phyloP scores from a whole-genome alignment of 768 basidiomycete genomes.

The Rubroboletus pulcherrimus region DNA sequence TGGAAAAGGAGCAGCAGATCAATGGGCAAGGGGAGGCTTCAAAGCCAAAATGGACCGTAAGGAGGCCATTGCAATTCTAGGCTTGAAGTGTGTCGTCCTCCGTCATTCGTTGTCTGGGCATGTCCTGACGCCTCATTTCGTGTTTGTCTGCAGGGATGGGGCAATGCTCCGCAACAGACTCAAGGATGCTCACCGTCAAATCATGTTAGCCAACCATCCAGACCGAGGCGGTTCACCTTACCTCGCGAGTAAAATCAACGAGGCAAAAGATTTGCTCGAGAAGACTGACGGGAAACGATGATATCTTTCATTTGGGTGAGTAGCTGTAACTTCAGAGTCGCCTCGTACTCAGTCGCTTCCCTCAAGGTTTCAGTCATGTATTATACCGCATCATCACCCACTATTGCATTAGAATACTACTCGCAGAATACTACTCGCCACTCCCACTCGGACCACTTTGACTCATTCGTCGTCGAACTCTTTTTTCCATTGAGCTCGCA shows the following conservation, averaged over 20 bases:
- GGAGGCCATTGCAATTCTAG: constrained; percentile 89
- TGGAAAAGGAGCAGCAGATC: constrained; percentile 59
- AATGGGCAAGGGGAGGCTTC: constrained; percentile 95
- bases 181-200: constrained; percentile 93
- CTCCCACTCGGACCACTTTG: constrained; percentile 1
- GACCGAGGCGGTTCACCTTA: constrained; percentile 99
- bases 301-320: constrained; percentile 12
- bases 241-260: constrained; percentile 97
- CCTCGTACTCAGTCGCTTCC: constrained; percentile 1
- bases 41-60: constrained; percentile 92
- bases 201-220: constrained; percentile 99
- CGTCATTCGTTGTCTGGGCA: not conserved
- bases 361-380: constrained; percentile 17
- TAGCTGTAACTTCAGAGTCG: not conserved
- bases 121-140: not conserved
- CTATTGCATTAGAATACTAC: constrained; percentile 18
- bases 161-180: constrained; percentile 68
- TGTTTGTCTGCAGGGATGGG: constrained; percentile 59
- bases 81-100: constrained; percentile 69
- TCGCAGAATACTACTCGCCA: constrained; percentile 17
- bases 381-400: constrained; percentile 10
- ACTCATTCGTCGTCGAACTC: not conserved
- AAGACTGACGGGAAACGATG: constrained; percentile 59
- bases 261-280: constrained; percentile 91
- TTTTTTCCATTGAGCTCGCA: not conserved